phyloP scores from a whole-genome alignment of 73 alveolate genomes.

The Stentor coeruleus region DNA sequence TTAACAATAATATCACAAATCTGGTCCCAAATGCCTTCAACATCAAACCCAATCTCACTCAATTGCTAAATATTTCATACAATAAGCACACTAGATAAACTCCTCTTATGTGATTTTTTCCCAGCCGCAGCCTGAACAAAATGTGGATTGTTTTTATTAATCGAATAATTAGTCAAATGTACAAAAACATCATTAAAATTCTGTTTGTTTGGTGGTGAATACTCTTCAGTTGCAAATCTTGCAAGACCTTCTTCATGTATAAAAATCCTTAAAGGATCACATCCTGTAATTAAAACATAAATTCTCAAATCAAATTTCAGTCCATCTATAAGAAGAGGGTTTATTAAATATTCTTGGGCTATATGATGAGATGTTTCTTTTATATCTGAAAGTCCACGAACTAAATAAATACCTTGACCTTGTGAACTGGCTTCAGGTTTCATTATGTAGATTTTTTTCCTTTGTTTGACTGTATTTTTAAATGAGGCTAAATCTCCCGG shows the following conservation, averaged over 20 bases:
- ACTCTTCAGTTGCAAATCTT: constrained; percentile 68
- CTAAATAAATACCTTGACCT: constrained; percentile 74
- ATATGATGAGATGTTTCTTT: constrained; percentile 57
- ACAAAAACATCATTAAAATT: constrained; percentile 54
- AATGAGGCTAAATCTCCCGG: constrained; percentile 50
- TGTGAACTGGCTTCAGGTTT: constrained; percentile 78
- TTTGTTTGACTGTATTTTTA: neutral
- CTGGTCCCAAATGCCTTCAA: constrained; percentile 24
- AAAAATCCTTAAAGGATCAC: constrained; percentile 83
- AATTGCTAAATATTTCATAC: no score
- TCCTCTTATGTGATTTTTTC: constrained; percentile 73
- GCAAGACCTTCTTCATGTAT: constrained; percentile 87
- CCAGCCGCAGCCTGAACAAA: constrained; percentile 63
- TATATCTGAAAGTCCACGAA: constrained; percentile 55
- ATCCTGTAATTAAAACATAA: constrained; percentile 79
- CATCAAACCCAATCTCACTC: constrained; percentile 25
- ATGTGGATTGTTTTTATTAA: constrained; percentile 76
- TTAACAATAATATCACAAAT: constrained; percentile 38
- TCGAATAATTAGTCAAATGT: constrained; percentile 88
- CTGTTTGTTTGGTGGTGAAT: constrained; percentile 33
- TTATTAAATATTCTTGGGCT: constrained; percentile 63
- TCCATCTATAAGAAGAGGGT: constrained; percentile 82
- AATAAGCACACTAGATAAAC: constrained; percentile 42
- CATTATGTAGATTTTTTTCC: constrained; percentile 38
- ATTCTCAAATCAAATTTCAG: constrained; percentile 83